Conservation (phyloP, 352 stramenopile species). For the Phytopythium oedochilum region DNA sequence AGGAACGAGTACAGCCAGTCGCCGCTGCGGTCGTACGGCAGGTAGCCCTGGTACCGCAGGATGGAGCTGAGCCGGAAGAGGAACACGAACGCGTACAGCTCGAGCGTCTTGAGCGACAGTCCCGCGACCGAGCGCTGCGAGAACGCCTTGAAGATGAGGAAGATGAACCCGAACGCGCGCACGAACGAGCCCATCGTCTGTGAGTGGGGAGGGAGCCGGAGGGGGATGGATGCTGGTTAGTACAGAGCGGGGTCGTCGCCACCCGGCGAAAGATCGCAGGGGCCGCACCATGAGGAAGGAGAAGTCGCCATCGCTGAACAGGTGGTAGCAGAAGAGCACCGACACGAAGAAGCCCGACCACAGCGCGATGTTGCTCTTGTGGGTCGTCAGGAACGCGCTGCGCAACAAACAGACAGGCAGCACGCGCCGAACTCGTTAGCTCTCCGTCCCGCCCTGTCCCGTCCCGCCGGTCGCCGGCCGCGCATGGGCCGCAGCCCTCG, state of each 20-base stretch:
- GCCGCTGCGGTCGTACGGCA: slow-evolving; percentile 90
- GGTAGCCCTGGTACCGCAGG: slow-evolving; percentile 96
- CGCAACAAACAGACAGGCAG: not conserved
- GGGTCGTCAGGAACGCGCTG: slow-evolving; percentile 69
- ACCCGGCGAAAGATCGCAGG: not conserved
- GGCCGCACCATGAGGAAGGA: slow-evolving; percentile 95
- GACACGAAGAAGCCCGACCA: slow-evolving; percentile 95
- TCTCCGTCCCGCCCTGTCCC: too few species aligned
- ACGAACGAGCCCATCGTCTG: slow-evolving; percentile 90
- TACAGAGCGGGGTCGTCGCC: not conserved
- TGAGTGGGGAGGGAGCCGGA: not conserved
- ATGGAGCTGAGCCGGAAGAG: slow-evolving; percentile 97
- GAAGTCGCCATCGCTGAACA: slow-evolving; percentile 98
- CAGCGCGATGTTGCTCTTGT: slow-evolving; percentile 95
- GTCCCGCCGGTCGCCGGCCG: too few species aligned
- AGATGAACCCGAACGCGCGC: slow-evolving; percentile 87
- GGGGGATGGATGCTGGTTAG: not conserved
- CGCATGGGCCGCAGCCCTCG: too few species aligned
- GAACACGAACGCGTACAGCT: slow-evolving; percentile 97
- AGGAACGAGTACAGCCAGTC: slow-evolving; percentile 98
- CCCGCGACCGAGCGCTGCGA: slow-evolving; percentile 89
- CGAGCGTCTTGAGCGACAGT: slow-evolving; percentile 96
- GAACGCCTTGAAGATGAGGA: slow-evolving; percentile 95
- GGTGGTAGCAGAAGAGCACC: slow-evolving; percentile 95
- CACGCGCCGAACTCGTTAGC: too few species aligned